Evolutionary conservation across 192 early-diverging fungal genomes (phyloP).

Genomic region (Rhizophlyctis rosea): DNA sequence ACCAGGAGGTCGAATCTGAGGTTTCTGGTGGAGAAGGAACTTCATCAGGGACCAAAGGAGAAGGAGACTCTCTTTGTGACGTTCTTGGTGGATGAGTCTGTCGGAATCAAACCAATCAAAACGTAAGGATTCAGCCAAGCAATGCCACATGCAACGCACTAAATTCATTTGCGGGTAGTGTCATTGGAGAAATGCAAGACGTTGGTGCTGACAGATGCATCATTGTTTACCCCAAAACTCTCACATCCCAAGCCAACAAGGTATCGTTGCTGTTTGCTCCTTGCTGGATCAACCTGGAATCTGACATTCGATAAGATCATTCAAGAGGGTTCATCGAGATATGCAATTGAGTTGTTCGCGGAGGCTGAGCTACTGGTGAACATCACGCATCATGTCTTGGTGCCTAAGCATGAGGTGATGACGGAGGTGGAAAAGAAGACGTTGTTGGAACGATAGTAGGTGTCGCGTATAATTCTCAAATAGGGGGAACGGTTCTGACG

Average conservation of each 20-base stretch:
- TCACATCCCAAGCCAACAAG: constrained; percentile 85
- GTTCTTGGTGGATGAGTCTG: constrained; percentile 85
- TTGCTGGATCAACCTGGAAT: not conserved
- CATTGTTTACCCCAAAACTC: constrained; percentile 77
- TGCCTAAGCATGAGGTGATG: constrained; percentile 91
- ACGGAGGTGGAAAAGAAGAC: constrained; percentile 84
- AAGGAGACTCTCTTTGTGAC: constrained; percentile 84
- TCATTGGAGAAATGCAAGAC: constrained; percentile 75
- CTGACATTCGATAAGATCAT: constrained; percentile 46
- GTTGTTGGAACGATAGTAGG: constrained; percentile 87
- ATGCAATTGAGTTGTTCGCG: constrained; percentile 79
- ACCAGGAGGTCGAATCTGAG: constrained; percentile 70
- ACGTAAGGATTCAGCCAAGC: constrained; percentile 43
- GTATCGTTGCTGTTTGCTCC: constrained; percentile 48
- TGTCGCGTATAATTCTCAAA: constrained; percentile 7
- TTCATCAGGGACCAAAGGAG: constrained; percentile 71
- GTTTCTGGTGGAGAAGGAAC: constrained; percentile 83
- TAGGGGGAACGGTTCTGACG: not conserved
- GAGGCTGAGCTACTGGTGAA: constrained; percentile 94
- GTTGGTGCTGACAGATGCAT: constrained; percentile 81
- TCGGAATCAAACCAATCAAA: constrained; percentile 88
- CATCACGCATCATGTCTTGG: constrained; percentile 92
- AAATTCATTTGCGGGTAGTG: constrained; percentile 31
- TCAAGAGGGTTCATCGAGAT: constrained; percentile 63
- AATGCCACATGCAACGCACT: constrained; percentile 1